Evolutionary conservation across 305 asterid genomes (phyloP).

Genomic region (Solanum hybrid): DNA sequence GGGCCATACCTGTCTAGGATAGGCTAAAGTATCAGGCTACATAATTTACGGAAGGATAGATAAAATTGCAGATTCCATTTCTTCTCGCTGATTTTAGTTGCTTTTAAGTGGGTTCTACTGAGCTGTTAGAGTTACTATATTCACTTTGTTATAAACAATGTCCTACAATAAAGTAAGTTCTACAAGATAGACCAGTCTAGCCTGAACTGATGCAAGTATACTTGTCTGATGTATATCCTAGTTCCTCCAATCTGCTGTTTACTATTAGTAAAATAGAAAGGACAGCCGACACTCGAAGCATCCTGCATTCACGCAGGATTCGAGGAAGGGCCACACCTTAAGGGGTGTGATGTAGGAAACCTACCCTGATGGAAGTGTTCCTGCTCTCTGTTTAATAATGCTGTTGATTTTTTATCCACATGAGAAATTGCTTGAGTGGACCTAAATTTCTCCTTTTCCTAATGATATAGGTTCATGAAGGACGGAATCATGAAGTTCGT

Average conservation of each 20-base stretch:
- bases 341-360: neutral
- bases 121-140: neutral
- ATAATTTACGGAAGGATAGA: neutral
- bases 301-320: too few relatives aligned
- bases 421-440: neutral
- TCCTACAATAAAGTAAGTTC: neutral
- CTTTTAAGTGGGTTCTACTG: neutral
- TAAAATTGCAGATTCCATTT: neutral
- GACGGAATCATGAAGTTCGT: slow-evolving; percentile 97
- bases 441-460: neutral
- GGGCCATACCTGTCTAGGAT: neutral
- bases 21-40: neutral
- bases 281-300: neutral
- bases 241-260: neutral
- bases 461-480: slow-evolving; percentile 79
- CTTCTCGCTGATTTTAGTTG: neutral
- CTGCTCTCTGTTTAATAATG: neutral
- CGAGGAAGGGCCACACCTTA: neutral
- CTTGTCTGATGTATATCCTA: neutral
- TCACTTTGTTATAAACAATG: neutral
- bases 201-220: neutral
- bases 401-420: neutral
- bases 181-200: neutral
- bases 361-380: neutral
- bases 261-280: neutral